Evolutionary conservation across 768 basidiomycete genomes (phyloP).

Genomic region (Coprinopsis cinerea): DNA sequence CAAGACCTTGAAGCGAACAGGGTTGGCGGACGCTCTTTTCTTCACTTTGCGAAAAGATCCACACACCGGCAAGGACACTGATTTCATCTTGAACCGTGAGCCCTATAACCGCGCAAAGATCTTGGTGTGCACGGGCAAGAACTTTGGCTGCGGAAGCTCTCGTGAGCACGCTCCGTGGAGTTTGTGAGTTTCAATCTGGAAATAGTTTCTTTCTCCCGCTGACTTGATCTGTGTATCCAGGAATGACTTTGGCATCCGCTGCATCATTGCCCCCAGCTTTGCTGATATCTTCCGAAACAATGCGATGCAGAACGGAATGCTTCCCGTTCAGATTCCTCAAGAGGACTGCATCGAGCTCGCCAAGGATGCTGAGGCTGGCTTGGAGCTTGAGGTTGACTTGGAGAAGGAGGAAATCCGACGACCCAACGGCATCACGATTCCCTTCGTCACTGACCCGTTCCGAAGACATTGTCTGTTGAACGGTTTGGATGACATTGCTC

Average conservation of each 20-base stretch:
- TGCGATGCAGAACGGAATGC: constrained; percentile 91
- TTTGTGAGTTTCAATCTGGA: constrained; percentile 51
- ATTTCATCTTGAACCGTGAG: constrained; percentile 78
- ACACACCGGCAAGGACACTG: constrained; percentile 71
- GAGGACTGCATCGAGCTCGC: constrained; percentile 68
- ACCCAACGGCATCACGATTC: constrained; percentile 64
- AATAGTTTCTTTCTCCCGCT: too few relatives aligned
- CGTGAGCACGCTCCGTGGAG: constrained; percentile 91
- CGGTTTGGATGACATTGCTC: constrained; percentile 92
- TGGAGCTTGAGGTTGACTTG: constrained; percentile 79
- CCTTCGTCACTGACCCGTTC: constrained; percentile 86
- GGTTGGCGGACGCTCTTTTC: constrained; percentile 79
- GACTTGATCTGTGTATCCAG: too few relatives aligned
- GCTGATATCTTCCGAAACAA: constrained; percentile 90
- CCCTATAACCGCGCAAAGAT: constrained; percentile 75
- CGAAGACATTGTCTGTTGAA: constrained; percentile 90
- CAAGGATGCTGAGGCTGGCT: constrained; percentile 68
- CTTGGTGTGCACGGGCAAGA: constrained; percentile 77
- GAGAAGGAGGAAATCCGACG: constrained; percentile 77
- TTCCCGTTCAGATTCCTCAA: constrained; percentile 68
- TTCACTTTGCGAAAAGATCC: constrained; percentile 74
- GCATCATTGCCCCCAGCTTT: constrained; percentile 83
- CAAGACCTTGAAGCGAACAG: constrained; percentile 88
- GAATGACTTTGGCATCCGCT: constrained; percentile 86
- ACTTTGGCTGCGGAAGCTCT: constrained; percentile 90